Percentiles rank a stretch among this genome's conserved stretches.
Conservation (phyloP, 192 early-diverging fungal species). For the Coemansia sp. region DNA sequence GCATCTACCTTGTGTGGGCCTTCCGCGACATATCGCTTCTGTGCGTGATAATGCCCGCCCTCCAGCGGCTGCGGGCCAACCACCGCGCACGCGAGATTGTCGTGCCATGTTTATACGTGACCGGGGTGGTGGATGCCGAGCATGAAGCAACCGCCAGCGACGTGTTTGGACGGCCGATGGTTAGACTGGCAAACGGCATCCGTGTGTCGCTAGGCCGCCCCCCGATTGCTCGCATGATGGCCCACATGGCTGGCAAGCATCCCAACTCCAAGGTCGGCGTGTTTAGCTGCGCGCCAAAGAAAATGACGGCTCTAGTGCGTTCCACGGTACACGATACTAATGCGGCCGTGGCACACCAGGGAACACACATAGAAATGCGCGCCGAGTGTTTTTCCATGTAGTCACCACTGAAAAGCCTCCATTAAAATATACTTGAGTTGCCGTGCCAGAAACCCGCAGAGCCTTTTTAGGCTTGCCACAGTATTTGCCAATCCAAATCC, state of each 20-base stretch:
- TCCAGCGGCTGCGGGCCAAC: constrained; percentile 35
- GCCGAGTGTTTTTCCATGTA: constrained; percentile 50
- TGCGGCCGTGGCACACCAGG: constrained; percentile 44
- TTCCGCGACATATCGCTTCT: constrained; percentile 47
- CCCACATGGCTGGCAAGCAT: constrained; percentile 47
- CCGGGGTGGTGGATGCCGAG: constrained; percentile 31
- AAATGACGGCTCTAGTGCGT: constrained; percentile 39
- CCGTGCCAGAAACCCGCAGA: too few relatives aligned
- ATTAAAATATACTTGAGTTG: neutral
- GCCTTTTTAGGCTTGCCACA: neutral
- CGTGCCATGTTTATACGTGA: constrained; percentile 46
- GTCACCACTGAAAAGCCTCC: neutral
- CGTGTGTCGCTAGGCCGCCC: constrained; percentile 44
- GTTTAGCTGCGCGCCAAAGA: constrained; percentile 45
- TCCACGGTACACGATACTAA: constrained; percentile 45
- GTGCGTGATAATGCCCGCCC: constrained; percentile 22
- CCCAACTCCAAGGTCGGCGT: constrained; percentile 40
- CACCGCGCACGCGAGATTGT: constrained; percentile 38
- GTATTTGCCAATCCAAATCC: neutral
- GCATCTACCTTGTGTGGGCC: constrained; percentile 46
- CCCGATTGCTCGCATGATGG: constrained; percentile 40
- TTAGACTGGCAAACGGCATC: constrained; percentile 45
- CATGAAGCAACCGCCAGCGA: constrained; percentile 38
- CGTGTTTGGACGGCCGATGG: constrained; percentile 49
- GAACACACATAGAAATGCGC: constrained; percentile 49